phyloP scores from a whole-genome alignment of 495 filamentous ascomycete genomes.

The Clavariopsis aquatica region DNA sequence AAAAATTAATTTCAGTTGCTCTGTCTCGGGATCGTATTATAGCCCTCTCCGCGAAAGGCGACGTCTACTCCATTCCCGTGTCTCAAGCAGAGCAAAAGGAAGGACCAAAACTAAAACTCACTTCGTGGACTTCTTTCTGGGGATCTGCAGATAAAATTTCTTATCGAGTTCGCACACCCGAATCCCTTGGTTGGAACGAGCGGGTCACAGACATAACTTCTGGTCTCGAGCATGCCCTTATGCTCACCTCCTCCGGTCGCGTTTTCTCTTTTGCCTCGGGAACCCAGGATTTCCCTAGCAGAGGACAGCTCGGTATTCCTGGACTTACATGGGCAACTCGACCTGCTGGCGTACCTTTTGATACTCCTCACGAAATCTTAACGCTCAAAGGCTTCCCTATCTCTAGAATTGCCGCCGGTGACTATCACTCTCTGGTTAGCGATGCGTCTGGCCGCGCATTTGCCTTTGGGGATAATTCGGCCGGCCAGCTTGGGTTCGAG shows the following conservation, averaged over 20 bases:
- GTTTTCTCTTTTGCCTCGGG: constrained; percentile 83
- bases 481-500: constrained; percentile 81
- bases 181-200: constrained; percentile 69
- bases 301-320: constrained; percentile 83
- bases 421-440: constrained; percentile 79
- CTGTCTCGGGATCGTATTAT: constrained; percentile 82
- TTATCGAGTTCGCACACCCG: constrained; percentile 70
- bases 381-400: constrained; percentile 66
- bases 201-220: constrained; percentile 70
- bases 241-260: constrained; percentile 83
- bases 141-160: constrained; percentile 53
- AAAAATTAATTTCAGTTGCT: constrained; percentile 69
- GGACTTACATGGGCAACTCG: constrained; percentile 77
- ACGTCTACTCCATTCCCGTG: constrained; percentile 83
- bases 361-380: constrained; percentile 74
- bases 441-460: constrained; percentile 77
- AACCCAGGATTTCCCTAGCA: constrained; percentile 72
- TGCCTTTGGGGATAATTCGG: constrained; percentile 85
- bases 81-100: constrained; percentile 65
- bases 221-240: constrained; percentile 79
- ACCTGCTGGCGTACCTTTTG: constrained; percentile 70
- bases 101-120: constrained; percentile 61
- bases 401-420: constrained; percentile 74
- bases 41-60: constrained; percentile 73
- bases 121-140: constrained; percentile 80